Base-by-base conservation (phyloP, 2,329 filamentous ascomycete genomes). In the Sclerotiophoma versabilis region DNA sequence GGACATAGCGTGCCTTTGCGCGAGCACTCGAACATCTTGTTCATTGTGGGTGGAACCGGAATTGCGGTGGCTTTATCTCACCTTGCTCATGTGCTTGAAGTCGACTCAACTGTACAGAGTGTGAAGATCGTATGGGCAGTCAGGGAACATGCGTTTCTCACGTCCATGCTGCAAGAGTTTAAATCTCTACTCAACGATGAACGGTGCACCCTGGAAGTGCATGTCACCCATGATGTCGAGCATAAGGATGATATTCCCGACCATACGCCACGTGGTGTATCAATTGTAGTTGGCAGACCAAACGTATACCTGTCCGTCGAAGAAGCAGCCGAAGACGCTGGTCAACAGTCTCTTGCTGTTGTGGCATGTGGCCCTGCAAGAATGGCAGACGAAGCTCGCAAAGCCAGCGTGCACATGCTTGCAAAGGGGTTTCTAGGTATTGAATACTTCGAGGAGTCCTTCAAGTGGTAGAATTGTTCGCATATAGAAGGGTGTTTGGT, bases 361-460 rank as follows among this genome's bases (percentile, higher is more conserved):
- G 57, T 82, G 12, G 76, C 78, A 1, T 81, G 79, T 55, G 80
- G 80, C 1, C 80, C 79, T 2, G 66, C 66, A 0, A 68, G 65
- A 1, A 79, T 81, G 79, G 78, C 77, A 10, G 77, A 80, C 54
- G 72, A 80, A 47, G 74, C 76, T 9, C 69, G 79, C 22, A 72
- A 62, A 17, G 75, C 77, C 11, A 75, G 77, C 47, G 72, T 76
- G 45, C 36, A 66, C 9, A 74, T 75, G 61, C 42, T 74, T 26
- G 60, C 36, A 7, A 54, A 54, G 22, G 70, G 71, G 0, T 58
- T 59, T 52, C 44, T 52, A 2, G 61, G 69, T 0, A 64, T 81
- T 9, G 73, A 76, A 43, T 81, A 81, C 60, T 74, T 80, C 32
- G 79, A 82, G 57, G 79, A 82, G 58, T 76, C 75, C 11, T 81